These are phyloP conservation scores for Plasmodium berghei DNA, from an alignment of 169 alveolate genomes.

Conservation along the genomic window DNA sequence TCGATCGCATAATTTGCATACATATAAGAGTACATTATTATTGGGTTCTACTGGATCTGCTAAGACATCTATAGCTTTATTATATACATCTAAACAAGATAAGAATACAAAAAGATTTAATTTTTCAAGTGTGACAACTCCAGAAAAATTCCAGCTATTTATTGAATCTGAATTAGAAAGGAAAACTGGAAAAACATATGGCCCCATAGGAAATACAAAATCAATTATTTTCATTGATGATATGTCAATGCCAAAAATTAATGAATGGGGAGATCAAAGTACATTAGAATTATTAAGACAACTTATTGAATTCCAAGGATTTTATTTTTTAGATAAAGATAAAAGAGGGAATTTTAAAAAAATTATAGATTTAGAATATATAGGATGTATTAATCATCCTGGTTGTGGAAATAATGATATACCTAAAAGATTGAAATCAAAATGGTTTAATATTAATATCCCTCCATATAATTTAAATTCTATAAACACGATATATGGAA, in stretches of 20 bases:
- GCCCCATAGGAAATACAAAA: slow-evolving; percentile 93
- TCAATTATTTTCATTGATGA: slow-evolving; percentile 96
- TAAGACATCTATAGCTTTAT: slow-evolving; percentile 94
- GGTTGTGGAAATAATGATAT: slow-evolving; percentile 98
- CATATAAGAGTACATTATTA: slow-evolving; percentile 87
- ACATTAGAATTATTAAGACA: slow-evolving; percentile 95
- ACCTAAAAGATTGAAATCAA: slow-evolving; percentile 96
- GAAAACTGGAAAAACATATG: slow-evolving; percentile 93
- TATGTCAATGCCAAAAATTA: slow-evolving; percentile 96
- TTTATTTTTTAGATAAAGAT: slow-evolving; percentile 94
- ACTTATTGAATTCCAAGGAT: slow-evolving; percentile 95
- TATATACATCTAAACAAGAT: slow-evolving; percentile 90
- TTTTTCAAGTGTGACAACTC: slow-evolving; percentile 96
- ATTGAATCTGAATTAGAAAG: slow-evolving; percentile 96
- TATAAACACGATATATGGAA: slow-evolving; percentile 96
- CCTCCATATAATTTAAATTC: slow-evolving; percentile 94
- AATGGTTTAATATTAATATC: slow-evolving; percentile 95
- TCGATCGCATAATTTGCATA: slow-evolving; percentile 76
- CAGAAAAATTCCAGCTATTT: slow-evolving; percentile 93
- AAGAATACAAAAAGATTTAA: slow-evolving; percentile 94
- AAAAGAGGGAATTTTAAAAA: slow-evolving; percentile 95
- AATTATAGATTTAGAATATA: slow-evolving; percentile 91
- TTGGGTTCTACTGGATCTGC: slow-evolving; percentile 98
- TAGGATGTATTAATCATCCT: slow-evolving; percentile 97
- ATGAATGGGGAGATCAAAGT: slow-evolving; percentile 97